Base-by-base conservation (phyloP, 768 basidiomycete species). In the Termitomyces sp. region DNA sequence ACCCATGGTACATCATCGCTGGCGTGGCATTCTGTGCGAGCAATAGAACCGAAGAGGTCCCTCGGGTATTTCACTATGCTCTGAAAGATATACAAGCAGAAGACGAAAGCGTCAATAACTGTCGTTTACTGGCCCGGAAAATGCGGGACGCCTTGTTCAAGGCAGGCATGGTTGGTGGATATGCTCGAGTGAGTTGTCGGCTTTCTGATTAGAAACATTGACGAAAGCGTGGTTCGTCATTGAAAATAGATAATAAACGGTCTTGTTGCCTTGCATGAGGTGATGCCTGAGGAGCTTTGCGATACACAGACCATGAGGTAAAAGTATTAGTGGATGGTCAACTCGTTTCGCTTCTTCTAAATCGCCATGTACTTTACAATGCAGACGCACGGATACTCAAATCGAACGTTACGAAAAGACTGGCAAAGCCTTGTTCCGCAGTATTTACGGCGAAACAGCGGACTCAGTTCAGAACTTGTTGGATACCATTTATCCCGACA, bases 141-240 rank as follows among this genome's bases (percentile, higher is more conserved):
- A 67, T 87, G n/a, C 73, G 84, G 31, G 87, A 88, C 59, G 81
- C 79, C 0, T 60, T 88, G 5, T 80, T 88, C 70, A 86, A 86
- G 65, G 76, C 81, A 4, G 86, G 83, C 4, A 64, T 85, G 61
- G 73, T 80, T 20, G 73, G 74, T 54, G 87, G 86, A 8, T 83
- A 81, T 63, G 77, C 85, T 3, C 81, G 78, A 71, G 87, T 86
- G 62, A 59, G 68, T 36, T 58, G 4, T 49, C 12, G n/a, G 10
- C 50, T 47, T 22, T 36, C 7, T 51, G 33, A 28, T n/a, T 45
- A 0, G 28, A 44, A 41, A 49, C 34, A 26, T 28, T 53, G n/a
- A 47, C 3, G 12, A 22, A 13, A 41, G 26, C 53, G 33, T 1
- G 24, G 22, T 20, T 9, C 8, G 16, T 45, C 31, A 24, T 26